Evolutionary conservation across 2,329 filamentous ascomycete species (phyloP).

Genomic region (Alternaria dauci): DNA sequence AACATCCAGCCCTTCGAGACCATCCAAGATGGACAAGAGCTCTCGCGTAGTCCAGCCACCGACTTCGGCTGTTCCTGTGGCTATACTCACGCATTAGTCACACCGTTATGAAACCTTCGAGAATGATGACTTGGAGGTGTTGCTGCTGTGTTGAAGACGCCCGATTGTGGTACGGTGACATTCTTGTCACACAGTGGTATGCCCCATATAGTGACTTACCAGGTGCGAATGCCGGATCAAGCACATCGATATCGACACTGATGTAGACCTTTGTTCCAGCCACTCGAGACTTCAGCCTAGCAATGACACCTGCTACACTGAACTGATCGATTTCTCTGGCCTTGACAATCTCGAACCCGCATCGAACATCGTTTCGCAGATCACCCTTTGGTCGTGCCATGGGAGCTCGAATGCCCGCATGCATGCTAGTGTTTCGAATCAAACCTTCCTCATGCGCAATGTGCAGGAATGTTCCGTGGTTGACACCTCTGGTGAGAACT

Average conservation of each 20-base stretch:
- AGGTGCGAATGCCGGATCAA: slow-evolving; percentile 65
- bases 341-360: slow-evolving; percentile 66
- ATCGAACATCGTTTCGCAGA: slow-evolving; percentile 64
- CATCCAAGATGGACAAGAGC: slow-evolving; percentile 66
- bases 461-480: slow-evolving; percentile 70
- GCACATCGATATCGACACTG: slow-evolving; percentile 65
- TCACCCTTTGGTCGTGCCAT: slow-evolving; percentile 60
- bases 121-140: not conserved
- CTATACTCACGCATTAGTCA: slow-evolving; percentile 32
- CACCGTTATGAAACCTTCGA: not conserved
- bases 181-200: not conserved
- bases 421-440: slow-evolving; percentile 66
- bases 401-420: slow-evolving; percentile 68
- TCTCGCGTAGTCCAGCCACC: slow-evolving; percentile 70
- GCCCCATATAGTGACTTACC: slow-evolving; percentile 46
- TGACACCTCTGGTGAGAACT: slow-evolving; percentile 54
- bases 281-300: slow-evolving; percentile 60
- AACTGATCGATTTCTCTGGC: slow-evolving; percentile 64
- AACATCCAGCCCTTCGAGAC: slow-evolving; percentile 65
- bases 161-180: not conserved
- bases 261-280: slow-evolving; percentile 64
- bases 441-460: slow-evolving; percentile 69
- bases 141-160: not conserved
- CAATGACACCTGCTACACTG: slow-evolving; percentile 58
- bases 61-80: slow-evolving; percentile 68